Conservation (phyloP, 495 filamentous ascomycete genomes). For the Lasiosphaeriaceae sp. region DNA sequence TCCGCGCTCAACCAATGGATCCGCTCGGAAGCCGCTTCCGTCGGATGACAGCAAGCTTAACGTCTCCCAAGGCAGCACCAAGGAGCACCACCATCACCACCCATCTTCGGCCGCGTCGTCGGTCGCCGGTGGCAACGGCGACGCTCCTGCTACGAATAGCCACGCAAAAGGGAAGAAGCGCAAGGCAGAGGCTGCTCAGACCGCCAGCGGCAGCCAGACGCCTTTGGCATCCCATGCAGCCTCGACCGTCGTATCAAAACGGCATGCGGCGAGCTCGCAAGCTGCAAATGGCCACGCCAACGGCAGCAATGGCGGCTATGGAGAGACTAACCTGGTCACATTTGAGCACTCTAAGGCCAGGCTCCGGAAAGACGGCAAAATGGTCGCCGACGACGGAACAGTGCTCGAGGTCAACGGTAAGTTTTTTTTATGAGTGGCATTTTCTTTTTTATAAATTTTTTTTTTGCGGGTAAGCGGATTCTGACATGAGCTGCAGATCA, state of each 20-base stretch:
- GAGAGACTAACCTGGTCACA: conserved; percentile 75
- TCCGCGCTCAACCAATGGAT: conserved; percentile 21
- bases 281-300: conserved; percentile 22
- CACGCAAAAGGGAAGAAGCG: conserved; percentile 63
- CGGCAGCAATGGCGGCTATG: conserved; percentile 30
- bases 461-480: not conserved
- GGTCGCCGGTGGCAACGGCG: conserved; percentile 44
- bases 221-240: conserved; percentile 38
- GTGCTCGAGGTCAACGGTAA: conserved; percentile 79
- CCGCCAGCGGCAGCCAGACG: conserved; percentile 44
- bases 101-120: conserved; percentile 9
- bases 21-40: conserved; percentile 31
- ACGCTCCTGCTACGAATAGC: conserved; percentile 31
- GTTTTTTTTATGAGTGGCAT: conserved; percentile 28
- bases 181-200: conserved; percentile 55
- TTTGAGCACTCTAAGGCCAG: conserved; percentile 69
- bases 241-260: conserved; percentile 31
- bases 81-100: conserved; percentile 14
- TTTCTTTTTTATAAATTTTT: conserved; percentile 10
- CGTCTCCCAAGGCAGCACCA: conserved; percentile 21
- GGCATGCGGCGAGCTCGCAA: conserved; percentile 40
- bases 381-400: conserved; percentile 89
- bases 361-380: conserved; percentile 65
- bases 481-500: conserved; percentile 65
- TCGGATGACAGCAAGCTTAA: conserved; percentile 26